Conservation (phyloP, 352 stramenopile genomes). For the Phytophthora fragariae region DNA sequence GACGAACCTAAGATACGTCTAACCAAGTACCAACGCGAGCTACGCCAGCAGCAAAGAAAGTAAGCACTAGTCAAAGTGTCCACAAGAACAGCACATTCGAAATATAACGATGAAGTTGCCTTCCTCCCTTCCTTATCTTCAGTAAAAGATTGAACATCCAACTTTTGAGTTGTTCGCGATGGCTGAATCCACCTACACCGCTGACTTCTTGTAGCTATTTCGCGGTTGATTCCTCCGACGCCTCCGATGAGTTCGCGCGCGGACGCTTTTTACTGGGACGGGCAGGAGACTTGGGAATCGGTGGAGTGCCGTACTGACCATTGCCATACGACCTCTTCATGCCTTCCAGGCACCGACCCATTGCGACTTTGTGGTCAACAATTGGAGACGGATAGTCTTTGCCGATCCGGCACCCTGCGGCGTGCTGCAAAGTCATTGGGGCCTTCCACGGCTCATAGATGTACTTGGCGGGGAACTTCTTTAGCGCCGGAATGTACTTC, state of each 20-base stretch:
- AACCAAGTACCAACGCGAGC: conserved; percentile 13
- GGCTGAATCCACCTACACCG: not conserved
- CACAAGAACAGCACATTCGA: conserved; percentile 14
- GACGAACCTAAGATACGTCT: conserved; percentile 36
- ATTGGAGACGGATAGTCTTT: conserved; percentile 96
- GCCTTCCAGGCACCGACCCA: conserved; percentile 90
- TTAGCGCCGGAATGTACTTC: conserved; percentile 93
- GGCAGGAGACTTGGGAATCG: not conserved
- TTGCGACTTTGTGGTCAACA: conserved; percentile 92
- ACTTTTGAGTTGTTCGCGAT: not conserved
- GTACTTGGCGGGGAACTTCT: conserved; percentile 94
- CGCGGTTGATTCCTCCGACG: not conserved
- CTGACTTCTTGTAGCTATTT: not conserved
- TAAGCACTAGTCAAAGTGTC: conserved; percentile 12
- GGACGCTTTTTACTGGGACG: conserved; percentile 30
- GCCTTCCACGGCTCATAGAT: conserved; percentile 98
- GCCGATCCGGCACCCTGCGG: conserved; percentile 86
- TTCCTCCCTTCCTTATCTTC: too few relatives aligned
- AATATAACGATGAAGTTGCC: not conserved
- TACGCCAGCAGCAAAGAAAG: not conserved
- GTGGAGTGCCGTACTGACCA: conserved; percentile 37
- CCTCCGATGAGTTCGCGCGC: conserved; percentile 19
- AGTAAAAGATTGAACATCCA: too few relatives aligned
- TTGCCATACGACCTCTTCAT: conserved; percentile 91
- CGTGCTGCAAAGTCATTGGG: conserved; percentile 84